Base-by-base conservation (phyloP, 2,329 filamentous ascomycete genomes). In the Monilinia aucupariae region DNA sequence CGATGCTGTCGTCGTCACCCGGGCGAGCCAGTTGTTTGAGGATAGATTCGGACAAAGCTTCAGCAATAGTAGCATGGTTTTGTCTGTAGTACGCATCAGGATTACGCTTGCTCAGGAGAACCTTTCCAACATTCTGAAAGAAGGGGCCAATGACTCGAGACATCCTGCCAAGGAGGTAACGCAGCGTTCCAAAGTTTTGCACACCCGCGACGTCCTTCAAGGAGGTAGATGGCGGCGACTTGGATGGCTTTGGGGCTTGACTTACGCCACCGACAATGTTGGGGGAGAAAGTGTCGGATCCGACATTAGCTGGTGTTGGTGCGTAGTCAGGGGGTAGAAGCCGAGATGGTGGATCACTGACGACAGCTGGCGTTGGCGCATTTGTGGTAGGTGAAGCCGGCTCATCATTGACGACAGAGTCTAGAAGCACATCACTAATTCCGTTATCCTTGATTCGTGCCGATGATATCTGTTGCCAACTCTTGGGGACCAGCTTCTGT, bases 111-210 rank as follows among this genome's bases (percentile, higher is more conserved):
- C 86, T 85, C 4, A 96, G 81, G 27, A 97, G 79, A 20, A 89
- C 85, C 74, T 91, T 94, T 15, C 93, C 93, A 50, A 97, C 79
- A 1, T 86, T 88, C 71, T 96, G 91, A 72, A 96, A 89, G 69
- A 97, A 89, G 0, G 89, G 87, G 22, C 91, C 89, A n/a, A 92
- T 88, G 3, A 88, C 87, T 10, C 86, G 86, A 27, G 92, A 87
- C 69, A 96, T 83, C 41, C 90, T 87, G 70, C 89, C 88, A 15
- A 97, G 81, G 13, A 97, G 79, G 68, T 87, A 87, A 45, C 88
- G 84, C 51, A 97, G 80, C 15, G 85, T 87, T 72, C 89, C 85
- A 48, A 88, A 91, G 74, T 97, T 99, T 73, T 89, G 85, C 74
- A 87, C 87, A 51, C 79, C 50, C 65, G 68, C 64, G 37, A 62